Base-by-base conservation (phyloP, 2,329 filamentous ascomycete species). In the Aspergillus costaricaensis region DNA sequence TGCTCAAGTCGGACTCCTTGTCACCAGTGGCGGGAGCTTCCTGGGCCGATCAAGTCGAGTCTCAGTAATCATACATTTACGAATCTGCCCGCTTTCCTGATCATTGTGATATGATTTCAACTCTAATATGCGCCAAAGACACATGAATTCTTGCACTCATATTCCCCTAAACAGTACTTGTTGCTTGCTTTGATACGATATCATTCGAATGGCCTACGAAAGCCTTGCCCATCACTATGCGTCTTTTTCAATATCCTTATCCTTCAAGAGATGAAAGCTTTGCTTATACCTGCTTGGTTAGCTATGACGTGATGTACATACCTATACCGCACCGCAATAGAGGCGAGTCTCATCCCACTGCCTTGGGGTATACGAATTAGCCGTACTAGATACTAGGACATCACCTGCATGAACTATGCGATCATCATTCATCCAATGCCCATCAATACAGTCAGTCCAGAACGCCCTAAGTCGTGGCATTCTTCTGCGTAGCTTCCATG, bases 31-130 rank as follows among this genome's bases (percentile, higher is more conserved):
- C 70, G 44, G 72, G 72, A 14, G 68, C 67, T 43, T 66, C 64
- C 19, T 75, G 73, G 73, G 73, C 73, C 6, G 73, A 75, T 15
- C 68, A 74, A 62, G 67, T 75, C 17, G 73, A 74, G 23, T 66
- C 70, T 9, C 64, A 66, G 43, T 64, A n/a, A 62, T 30, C 21
- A 6, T 19, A 32, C 21, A 12, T 47, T 55, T 23, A 39, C 38
- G 36, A 12, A 30, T n/a, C 4, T 21, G 17, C 30, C n/a, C 39
- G 27, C 4, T 21, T 14, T 48, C 14, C 27, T 19, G 9, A 15
- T 54, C 21, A 47, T 32, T 17, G 53, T 25, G 36, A 36, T 57
- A 19, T 48, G 21, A 38, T 39, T 43, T 10, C 32, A 21, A 15
- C 2, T 25, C 4, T 25, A 14, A 44, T 32, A 5, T 55, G 21